Evolutionary conservation across 2,329 filamentous ascomycete genomes (phyloP), one percentile per base, ranked within the genome.

Genomic region (Claviceps paspali): DNA sequence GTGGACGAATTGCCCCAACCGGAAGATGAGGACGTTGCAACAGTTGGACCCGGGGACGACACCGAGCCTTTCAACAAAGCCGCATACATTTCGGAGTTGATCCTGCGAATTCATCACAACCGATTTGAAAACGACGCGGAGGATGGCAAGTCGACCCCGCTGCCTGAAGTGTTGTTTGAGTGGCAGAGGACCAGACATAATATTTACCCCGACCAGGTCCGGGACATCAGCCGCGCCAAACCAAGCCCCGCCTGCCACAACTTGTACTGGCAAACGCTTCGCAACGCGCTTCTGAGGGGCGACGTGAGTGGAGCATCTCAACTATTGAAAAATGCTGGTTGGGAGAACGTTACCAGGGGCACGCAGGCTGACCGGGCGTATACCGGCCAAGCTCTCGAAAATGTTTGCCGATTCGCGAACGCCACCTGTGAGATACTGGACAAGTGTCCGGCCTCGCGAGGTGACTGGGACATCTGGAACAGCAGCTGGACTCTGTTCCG

Each of bases 241-340:
- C 82, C 82, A 1, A 82, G 82, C 41, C 83, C 86, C 17, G 80
- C 84, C 2, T 75, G 76, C 30, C 82, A 91, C 49, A 64, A 68
- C 19, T 65, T 81, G 26, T 96, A 85, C 59, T 96, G 88, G 88
- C 82, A 87, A 51, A 76, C 76, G 1, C 64, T 94, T n/a, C 82
- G 79, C 47, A 73, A 74, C 38, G 67, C 76, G 11, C 65, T 87
- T 17, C 64, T 93, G 19, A 80, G 86, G 33, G 88, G 87, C 29
- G 78, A 80, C 40, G 70, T 93, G 30, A 48, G 56, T 11, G 73
- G 74, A 29, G 78, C 79, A 1, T 66, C 79, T n/a, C 62, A 69
- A 33, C 58, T 93, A 21, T 65, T 96, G 33, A 71, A 68, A 40
- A 71, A 75, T 37, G 85, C 84, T 9, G 82, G 83, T 23, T 94